Conservation (phyloP, 306 rosid genomes). For the Dryas drummondii region DNA sequence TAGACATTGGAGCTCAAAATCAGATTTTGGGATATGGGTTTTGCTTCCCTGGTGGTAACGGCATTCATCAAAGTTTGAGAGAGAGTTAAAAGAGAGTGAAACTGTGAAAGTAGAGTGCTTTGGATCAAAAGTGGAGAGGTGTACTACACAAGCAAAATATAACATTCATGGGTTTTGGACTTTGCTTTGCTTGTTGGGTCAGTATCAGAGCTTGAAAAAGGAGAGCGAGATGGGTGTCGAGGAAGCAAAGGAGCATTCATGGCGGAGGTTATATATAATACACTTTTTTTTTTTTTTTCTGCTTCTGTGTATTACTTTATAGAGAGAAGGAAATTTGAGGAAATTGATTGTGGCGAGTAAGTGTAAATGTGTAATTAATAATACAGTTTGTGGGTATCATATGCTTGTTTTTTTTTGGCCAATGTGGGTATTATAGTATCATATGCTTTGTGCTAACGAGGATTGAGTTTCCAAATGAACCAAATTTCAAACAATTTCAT, state of each 20-base stretch:
- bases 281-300: slow-evolving; percentile 5
- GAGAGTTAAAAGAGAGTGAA: background rate
- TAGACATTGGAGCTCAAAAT: slow-evolving; percentile 44
- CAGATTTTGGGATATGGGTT: slow-evolving; percentile 21
- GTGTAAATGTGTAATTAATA: background rate
- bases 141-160: slow-evolving; percentile 34
- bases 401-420: too few relatives aligned
- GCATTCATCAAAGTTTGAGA: background rate
- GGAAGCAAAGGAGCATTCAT: slow-evolving; percentile 76
- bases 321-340: background rate
- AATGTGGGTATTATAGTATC: background rate
- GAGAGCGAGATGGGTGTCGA: slow-evolving; percentile 50
- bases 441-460: background rate
- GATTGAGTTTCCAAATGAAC: background rate
- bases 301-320: background rate
- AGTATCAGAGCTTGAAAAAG: slow-evolving; percentile 25
- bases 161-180: slow-evolving; percentile 1
- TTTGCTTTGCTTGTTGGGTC: slow-evolving; percentile 54
- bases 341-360: background rate
- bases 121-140: slow-evolving; percentile 21
- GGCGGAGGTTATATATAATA: slow-evolving; percentile 22
- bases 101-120: background rate
- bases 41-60: slow-evolving; percentile 18
- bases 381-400: background rate
- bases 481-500: background rate